Evolutionary conservation across 2,329 filamentous ascomycete species (phyloP).

Genomic region (Rutstroemia sp.): DNA sequence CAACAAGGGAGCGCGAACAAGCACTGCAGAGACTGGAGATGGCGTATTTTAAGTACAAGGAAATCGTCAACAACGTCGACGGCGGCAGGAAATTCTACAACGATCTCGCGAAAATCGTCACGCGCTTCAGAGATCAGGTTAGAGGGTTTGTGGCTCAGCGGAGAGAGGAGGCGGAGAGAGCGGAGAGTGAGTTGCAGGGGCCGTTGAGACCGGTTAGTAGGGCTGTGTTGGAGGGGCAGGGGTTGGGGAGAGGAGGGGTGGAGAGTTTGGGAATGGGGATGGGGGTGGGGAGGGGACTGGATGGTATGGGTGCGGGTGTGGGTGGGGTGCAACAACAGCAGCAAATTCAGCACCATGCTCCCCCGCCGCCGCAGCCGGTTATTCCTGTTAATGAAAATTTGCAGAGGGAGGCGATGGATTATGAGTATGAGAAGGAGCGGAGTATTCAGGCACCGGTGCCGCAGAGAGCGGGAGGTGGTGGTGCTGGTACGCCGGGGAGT

Average conservation of each 20-base stretch:
- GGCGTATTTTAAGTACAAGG: conserved; percentile 93
- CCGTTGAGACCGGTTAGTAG: conserved; percentile 2
- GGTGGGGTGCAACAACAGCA: conserved; percentile 18
- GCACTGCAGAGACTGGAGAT: conserved; percentile 84
- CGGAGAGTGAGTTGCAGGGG: conserved; percentile 49
- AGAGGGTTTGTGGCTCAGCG: conserved; percentile 73
- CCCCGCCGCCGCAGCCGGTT: conserved; percentile 27
- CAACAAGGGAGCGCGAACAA: conserved; percentile 68
- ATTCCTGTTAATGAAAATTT: conserved; percentile 12
- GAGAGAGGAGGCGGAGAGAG: conserved; percentile 67
- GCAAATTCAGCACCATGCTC: conserved; percentile 15
- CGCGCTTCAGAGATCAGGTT: conserved; percentile 74
- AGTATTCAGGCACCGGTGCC: conserved; percentile 6
- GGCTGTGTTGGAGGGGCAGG: neutral
- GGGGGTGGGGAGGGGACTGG: too few relatives aligned
- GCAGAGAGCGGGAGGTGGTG: conserved; percentile 30
- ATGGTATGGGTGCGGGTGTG: too few relatives aligned
- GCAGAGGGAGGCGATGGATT: neutral
- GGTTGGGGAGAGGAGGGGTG: too few relatives aligned
- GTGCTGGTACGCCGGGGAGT: neutral
- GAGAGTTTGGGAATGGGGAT: too few relatives aligned
- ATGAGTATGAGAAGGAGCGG: neutral
- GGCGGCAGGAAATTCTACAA: conserved; percentile 96
- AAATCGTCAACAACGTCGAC: conserved; percentile 86
- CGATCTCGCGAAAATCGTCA: conserved; percentile 81